phyloP scores from a whole-genome alignment of 257 asterid species.

The Ilex aquifolium region DNA sequence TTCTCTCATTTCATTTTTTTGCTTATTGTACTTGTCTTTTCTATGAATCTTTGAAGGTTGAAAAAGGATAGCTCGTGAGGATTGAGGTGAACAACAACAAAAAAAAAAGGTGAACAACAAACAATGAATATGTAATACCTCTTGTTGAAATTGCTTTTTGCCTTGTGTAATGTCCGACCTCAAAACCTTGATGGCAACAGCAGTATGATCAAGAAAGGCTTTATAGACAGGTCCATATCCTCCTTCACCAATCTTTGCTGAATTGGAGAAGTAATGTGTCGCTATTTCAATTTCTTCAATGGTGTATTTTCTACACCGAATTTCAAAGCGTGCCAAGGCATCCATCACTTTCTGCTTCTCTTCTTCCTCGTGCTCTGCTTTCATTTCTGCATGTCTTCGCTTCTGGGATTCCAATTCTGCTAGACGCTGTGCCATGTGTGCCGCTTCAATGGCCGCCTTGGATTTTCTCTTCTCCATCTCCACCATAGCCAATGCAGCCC shows the following conservation, averaged over 20 bases:
- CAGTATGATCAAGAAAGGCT: neutral
- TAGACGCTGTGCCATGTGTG: slow-evolving; percentile 59
- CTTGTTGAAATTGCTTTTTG: neutral
- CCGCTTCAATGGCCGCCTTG: slow-evolving; percentile 72
- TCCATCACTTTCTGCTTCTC: slow-evolving; percentile 3
- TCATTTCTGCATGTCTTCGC: slow-evolving; percentile 55
- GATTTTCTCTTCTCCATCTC: slow-evolving; percentile 68
- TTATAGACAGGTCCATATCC: slow-evolving; percentile 1
- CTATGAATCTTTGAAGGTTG: too few relatives aligned
- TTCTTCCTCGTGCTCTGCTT: slow-evolving; percentile 40
- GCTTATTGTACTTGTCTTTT: too few relatives aligned
- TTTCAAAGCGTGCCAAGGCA: neutral
- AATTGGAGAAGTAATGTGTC: neutral
- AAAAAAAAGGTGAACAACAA: too few relatives aligned
- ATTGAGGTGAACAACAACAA: too few relatives aligned
- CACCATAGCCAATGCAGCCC: slow-evolving; percentile 45
- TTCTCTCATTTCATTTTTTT: too few relatives aligned
- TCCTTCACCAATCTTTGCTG: slow-evolving; percentile 5
- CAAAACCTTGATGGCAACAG: slow-evolving; percentile 3
- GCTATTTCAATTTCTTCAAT: neutral
- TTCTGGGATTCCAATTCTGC: slow-evolving; percentile 68
- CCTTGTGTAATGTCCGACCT: slow-evolving; percentile 1
- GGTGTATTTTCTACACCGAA: neutral
- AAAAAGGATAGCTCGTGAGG: too few relatives aligned
- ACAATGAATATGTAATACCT: neutral